A percentile compares a stretch with the other conserved stretches of the same genome.
These are phyloP conservation scores for Nepenthes alata DNA, from an alignment of 179 eudicot species.

Conservation along the genomic window DNA sequence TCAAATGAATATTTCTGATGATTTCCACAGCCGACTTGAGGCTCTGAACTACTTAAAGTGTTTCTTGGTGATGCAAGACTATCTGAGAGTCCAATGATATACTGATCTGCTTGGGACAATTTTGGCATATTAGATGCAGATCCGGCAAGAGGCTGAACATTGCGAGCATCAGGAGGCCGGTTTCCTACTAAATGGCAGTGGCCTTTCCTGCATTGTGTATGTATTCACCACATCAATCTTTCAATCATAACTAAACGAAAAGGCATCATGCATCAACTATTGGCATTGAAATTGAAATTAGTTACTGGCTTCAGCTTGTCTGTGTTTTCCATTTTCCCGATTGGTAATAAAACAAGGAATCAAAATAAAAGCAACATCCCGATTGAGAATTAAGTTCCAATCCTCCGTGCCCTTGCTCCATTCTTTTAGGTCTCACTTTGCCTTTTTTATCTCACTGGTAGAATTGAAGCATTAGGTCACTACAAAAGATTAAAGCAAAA, in stretches of 20 bases:
- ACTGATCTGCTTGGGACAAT: constrained; percentile 18
- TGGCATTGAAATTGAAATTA: too few relatives aligned
- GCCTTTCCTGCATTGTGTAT: constrained; percentile 38
- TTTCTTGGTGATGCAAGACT: constrained; percentile 17
- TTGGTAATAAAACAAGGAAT: too few relatives aligned
- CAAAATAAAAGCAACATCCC: too few relatives aligned
- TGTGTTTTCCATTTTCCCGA: too few relatives aligned
- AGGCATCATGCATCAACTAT: background rate
- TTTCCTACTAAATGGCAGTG: constrained; percentile 67
- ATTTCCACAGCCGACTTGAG: constrained; percentile 13
- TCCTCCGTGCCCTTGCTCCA: too few relatives aligned
- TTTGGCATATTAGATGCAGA: constrained; percentile 24
- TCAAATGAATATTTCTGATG: constrained; percentile 13
- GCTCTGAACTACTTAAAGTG: constrained; percentile 10
- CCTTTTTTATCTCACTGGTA: too few relatives aligned
- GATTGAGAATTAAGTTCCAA: too few relatives aligned
- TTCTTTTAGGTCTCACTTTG: too few relatives aligned
- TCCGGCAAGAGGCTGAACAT: constrained; percentile 21
- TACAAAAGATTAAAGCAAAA: too few relatives aligned
- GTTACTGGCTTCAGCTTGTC: too few relatives aligned
- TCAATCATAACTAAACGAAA: background rate
- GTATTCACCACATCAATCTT: background rate
- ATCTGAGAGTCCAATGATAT: constrained; percentile 10
- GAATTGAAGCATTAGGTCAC: too few relatives aligned
- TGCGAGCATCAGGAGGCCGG: constrained; percentile 22